These are phyloP conservation scores for Solanum rostratum DNA, from an alignment of 257 asterid species.

Conservation along the genomic window DNA sequence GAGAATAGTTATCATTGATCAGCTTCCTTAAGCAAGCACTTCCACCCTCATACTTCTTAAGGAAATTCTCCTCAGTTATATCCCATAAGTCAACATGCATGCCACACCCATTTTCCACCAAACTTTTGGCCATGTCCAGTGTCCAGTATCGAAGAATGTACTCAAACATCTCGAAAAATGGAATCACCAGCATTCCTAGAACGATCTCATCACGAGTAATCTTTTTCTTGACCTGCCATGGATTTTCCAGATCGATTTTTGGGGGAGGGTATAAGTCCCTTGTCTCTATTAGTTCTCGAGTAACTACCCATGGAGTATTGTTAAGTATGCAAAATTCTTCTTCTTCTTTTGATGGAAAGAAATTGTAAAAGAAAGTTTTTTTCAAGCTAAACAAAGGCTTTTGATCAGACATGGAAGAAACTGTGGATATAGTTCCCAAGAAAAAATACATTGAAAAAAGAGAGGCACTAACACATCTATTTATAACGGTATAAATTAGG, in stretches of 20 bases:
- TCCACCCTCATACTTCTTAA: slow-evolving; percentile 6
- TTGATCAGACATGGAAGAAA: no score
- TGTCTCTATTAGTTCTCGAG: no score
- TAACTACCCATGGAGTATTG: no score
- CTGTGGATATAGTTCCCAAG: no score
- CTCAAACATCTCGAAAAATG: slow-evolving; percentile 15
- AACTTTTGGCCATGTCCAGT: slow-evolving; percentile 19
- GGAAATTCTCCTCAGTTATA: background rate
- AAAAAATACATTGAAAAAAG: no score
- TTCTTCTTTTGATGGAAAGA: no score
- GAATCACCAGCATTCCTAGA: background rate
- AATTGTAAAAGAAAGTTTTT: no score
- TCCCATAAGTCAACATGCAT: slow-evolving; percentile 39
- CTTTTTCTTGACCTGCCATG: slow-evolving; percentile 41
- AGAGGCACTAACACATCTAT: no score
- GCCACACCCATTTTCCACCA: slow-evolving; percentile 11
- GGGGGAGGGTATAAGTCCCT: no score
- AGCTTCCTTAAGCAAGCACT: slow-evolving; percentile 11
- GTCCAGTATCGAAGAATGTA: background rate
- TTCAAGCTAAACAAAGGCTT: no score
- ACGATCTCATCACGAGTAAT: background rate
- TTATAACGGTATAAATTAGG: no score
- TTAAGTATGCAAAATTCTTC: background rate
- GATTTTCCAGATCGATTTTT: background rate
- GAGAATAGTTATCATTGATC: slow-evolving; percentile 1